Evolutionary conservation across 2,329 filamentous ascomycete species (phyloP).

Genomic region (Colletotrichum australisinense): DNA sequence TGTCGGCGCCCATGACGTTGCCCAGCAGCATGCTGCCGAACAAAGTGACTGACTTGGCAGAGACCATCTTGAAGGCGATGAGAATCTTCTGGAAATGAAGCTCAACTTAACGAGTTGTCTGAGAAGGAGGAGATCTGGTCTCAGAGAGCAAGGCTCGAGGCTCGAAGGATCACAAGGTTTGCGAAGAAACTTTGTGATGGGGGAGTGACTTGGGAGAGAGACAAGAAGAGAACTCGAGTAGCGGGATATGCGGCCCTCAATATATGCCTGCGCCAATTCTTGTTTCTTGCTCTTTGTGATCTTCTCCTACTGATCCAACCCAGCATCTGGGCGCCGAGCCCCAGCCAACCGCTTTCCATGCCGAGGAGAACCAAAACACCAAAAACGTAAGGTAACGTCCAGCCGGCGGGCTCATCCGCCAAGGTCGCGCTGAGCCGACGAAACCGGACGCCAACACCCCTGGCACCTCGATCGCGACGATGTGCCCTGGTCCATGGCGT

Average conservation of each 20-base stretch:
- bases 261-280: conserved; percentile 18
- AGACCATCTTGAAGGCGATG: conserved; percentile 33
- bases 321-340: conserved; percentile 10
- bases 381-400: neutral
- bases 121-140: conserved; percentile 16
- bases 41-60: conserved; percentile 25
- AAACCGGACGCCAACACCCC: conserved; percentile 23
- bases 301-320: neutral
- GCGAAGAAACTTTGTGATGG: conserved; percentile 12
- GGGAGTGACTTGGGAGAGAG: conserved; percentile 8
- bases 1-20: conserved; percentile 36
- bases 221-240: neutral
- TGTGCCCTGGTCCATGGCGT: neutral
- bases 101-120: conserved; percentile 12
- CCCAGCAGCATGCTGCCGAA: conserved; percentile 33
- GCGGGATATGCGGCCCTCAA: conserved; percentile 9
- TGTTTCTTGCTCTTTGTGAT: neutral
- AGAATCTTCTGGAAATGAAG: conserved; percentile 1
- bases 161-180: conserved; percentile 27
- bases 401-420: conserved; percentile 10
- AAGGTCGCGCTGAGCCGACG: conserved; percentile 23
- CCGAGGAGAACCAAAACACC: neutral
- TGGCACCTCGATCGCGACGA: conserved; percentile 17
- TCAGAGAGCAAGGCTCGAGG: conserved; percentile 20
- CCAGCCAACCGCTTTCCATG: conserved; percentile 30